phyloP scores from a whole-genome alignment of 2,329 filamentous ascomycete species.

The Nemania serpens region DNA sequence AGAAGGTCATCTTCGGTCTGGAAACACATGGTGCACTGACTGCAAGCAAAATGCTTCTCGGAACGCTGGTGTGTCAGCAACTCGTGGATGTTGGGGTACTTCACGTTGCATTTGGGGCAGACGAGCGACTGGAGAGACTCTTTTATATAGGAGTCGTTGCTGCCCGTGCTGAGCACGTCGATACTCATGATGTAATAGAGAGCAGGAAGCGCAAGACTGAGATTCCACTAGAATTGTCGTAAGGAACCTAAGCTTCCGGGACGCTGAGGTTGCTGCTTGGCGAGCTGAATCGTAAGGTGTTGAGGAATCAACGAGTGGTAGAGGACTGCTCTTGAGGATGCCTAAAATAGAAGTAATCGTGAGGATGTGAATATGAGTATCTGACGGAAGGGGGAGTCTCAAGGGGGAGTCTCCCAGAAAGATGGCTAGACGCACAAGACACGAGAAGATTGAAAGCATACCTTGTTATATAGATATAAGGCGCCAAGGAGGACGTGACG shows the following conservation, averaged over 20 bases:
- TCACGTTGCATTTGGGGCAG: conserved; percentile 25
- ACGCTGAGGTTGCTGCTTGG: no score
- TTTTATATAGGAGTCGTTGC: conserved; percentile 1
- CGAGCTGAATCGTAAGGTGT: background rate
- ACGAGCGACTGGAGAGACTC: conserved; percentile 9
- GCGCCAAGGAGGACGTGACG: no score
- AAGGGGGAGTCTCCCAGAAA: no score
- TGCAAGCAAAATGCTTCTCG: conserved; percentile 28
- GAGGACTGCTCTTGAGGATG: no score
- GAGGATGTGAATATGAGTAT: no score
- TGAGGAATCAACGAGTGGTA: background rate
- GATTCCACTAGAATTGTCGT: background rate
- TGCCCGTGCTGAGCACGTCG: background rate
- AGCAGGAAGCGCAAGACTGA: background rate
- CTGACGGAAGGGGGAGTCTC: no score
- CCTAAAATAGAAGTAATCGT: no score
- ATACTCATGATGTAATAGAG: background rate
- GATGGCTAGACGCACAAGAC: no score
- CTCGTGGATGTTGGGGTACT: conserved; percentile 10
- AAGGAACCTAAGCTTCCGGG: background rate
- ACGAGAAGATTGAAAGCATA: no score
- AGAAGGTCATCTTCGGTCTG: conserved; percentile 12
- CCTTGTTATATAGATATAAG: no score
- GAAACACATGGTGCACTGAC: conserved; percentile 26
- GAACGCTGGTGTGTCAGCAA: conserved; percentile 26